Conservation (phyloP, 495 filamentous ascomycete genomes). For the Amniculicola lignicola region DNA sequence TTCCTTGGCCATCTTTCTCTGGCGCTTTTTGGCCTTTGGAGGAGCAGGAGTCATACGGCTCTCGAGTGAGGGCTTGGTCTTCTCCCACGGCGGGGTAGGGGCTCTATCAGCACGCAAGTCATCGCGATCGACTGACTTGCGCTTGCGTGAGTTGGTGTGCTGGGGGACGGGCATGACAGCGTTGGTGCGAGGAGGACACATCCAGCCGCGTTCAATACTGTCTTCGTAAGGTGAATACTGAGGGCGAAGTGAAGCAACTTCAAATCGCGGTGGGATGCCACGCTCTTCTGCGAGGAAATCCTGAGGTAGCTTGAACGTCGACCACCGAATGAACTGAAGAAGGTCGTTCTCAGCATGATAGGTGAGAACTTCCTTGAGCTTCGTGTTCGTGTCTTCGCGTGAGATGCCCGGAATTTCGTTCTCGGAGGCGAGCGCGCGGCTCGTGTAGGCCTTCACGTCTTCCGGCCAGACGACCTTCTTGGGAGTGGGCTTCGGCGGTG, state of each 20-base stretch:
- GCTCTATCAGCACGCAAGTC: conserved; percentile 2
- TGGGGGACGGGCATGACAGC: no score
- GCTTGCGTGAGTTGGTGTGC: conserved; percentile 67
- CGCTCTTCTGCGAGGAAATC: conserved; percentile 71
- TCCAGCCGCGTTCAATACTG: conserved; percentile 3
- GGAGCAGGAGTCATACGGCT: conserved; percentile 66
- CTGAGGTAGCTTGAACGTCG: conserved; percentile 79
- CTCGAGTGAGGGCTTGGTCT: conserved; percentile 63
- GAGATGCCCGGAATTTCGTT: conserved; percentile 64
- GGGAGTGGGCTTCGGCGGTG: conserved; percentile 21
- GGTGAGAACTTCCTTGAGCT: conserved; percentile 81
- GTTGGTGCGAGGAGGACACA: no score
- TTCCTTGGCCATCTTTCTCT: conserved; percentile 42
- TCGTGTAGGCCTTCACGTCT: conserved; percentile 75
- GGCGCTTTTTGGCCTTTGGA: conserved; percentile 56
- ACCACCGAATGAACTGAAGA: conserved; percentile 76
- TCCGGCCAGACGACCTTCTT: conserved; percentile 71
- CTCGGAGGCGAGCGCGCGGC: conserved; percentile 73
- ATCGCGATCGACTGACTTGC: conserved; percentile 65
- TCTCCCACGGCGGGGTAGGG: conserved; percentile 67
- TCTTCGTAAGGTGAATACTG: no score
- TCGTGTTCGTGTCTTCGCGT: conserved; percentile 70
- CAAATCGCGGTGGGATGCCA: background rate
- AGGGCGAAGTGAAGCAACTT: no score
- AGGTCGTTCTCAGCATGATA: conserved; percentile 66